phyloP scores from a whole-genome alignment of 2,329 filamentous ascomycete species.

The Elsinoe necatrix region DNA sequence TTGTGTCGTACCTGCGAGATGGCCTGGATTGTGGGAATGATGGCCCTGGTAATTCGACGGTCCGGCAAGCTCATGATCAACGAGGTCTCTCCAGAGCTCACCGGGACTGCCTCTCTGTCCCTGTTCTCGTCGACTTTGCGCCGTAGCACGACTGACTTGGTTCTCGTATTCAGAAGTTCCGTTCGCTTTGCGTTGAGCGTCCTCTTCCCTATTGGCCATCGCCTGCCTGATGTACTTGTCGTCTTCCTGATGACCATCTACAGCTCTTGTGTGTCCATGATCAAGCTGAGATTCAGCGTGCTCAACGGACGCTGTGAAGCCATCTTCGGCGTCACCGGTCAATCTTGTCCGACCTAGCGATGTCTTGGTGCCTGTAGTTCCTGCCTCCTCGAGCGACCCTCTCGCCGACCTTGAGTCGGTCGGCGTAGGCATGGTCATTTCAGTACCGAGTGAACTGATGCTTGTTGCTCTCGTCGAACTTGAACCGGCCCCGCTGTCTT shows the following conservation, averaged over 20 bases:
- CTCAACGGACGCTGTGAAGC: neutral
- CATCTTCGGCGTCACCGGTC: neutral
- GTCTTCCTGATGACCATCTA: neutral
- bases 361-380: too few relatives aligned
- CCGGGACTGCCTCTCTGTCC: neutral
- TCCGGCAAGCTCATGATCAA: neutral
- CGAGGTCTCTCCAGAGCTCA: neutral
- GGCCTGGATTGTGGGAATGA: conserved; percentile 23
- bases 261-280: neutral
- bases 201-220: conserved; percentile 13
- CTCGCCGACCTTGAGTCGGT: too few relatives aligned
- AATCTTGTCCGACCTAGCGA: too few relatives aligned
- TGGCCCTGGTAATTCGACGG: conserved; percentile 4
- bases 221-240: conserved; percentile 4
- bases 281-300: neutral
- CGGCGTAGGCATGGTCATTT: too few relatives aligned
- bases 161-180: conserved; percentile 4
- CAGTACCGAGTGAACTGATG: too few relatives aligned
- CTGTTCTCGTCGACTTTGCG: conserved; percentile 8
- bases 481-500: too few relatives aligned
- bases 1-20: conserved; percentile 14
- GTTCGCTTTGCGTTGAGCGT: conserved; percentile 8
- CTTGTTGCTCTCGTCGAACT: too few relatives aligned
- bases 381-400: too few relatives aligned
- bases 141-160: neutral